Percentiles rank a stretch among this genome's conserved stretches.
These are phyloP conservation scores for Claviceps cyperi DNA, from an alignment of 2,329 filamentous ascomycete genomes.

Conservation along the genomic window DNA sequence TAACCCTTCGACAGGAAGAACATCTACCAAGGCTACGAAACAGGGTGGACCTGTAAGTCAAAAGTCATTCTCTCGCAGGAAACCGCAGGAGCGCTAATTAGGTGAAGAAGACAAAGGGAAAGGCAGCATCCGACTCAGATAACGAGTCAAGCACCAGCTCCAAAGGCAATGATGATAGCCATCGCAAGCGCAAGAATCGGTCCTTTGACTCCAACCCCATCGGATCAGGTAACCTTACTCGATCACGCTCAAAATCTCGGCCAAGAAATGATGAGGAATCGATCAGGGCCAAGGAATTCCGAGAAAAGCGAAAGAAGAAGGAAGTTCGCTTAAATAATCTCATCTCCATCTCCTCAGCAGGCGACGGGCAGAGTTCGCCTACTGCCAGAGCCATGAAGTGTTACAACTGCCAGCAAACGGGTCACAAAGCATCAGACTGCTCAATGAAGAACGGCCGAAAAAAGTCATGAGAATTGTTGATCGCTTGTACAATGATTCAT, in stretches of 20 bases:
- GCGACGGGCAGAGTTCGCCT: conserved; percentile 10
- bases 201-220: conserved; percentile 12
- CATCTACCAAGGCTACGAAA: conserved; percentile 19
- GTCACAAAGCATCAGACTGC: conserved; percentile 46
- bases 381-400: conserved; percentile 28
- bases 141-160: conserved; percentile 11
- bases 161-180: conserved; percentile 11
- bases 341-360: conserved; percentile 42
- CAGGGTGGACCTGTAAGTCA: conserved; percentile 13
- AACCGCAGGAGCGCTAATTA: not conserved
- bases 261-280: conserved; percentile 14
- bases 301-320: conserved; percentile 47
- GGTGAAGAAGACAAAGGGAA: not conserved
- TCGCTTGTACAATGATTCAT: not conserved
- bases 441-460: conserved; percentile 18
- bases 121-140: conserved; percentile 13
- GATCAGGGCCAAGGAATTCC: conserved; percentile 30
- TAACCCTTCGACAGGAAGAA: conserved; percentile 19
- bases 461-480: not conserved
- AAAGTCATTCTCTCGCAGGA: not conserved
- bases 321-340: conserved; percentile 51
- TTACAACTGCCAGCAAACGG: conserved; percentile 45
- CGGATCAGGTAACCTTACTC: conserved; percentile 9
- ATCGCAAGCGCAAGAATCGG: conserved; percentile 14
- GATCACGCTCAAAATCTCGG: conserved; percentile 20